These are phyloP conservation scores for Anthoceros angustus DNA, from an alignment of 225 moss, liverwort and hornwort genomes.

Conservation along the genomic window DNA sequence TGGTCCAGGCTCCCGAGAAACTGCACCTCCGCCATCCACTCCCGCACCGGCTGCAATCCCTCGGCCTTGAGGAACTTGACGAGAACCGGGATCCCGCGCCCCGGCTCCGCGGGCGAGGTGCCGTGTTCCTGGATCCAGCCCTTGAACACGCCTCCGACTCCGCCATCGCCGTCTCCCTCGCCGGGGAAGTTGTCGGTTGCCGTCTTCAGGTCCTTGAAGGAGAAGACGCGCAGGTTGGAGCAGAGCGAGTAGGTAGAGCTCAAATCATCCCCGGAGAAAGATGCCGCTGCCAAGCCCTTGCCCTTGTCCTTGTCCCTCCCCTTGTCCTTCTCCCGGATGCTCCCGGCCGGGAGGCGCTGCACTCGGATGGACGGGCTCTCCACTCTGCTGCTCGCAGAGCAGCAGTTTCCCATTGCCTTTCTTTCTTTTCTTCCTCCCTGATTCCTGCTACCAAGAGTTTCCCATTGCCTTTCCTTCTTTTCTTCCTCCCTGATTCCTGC, in stretches of 20 bases:
- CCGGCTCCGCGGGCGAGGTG: conserved; percentile 77
- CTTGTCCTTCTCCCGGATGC: no score
- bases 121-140: conserved; percentile 99
- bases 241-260: not conserved
- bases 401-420: no score
- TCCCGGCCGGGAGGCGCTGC: no score
- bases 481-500: no score
- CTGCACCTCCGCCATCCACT: conserved; percentile 99
- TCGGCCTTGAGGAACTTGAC: conserved; percentile 95
- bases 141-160: conserved; percentile 95
- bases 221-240: conserved; percentile 49
- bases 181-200: conserved; percentile 93
- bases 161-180: conserved; percentile 90
- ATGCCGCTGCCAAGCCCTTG: no score
- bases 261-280: no score
- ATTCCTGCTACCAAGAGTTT: no score
- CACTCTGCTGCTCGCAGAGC: no score
- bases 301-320: no score
- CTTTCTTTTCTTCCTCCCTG: no score
- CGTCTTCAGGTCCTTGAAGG: conserved; percentile 71
- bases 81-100: conserved; percentile 86
- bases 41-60: conserved; percentile 94
- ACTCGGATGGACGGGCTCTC: no score
- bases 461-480: no score
- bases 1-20: conserved; percentile 98